Evolutionary conservation across 208 protist genomes (phyloP), one percentile per base, ranked within the genome.

Genomic region (Blechomonas ayalai): DNA sequence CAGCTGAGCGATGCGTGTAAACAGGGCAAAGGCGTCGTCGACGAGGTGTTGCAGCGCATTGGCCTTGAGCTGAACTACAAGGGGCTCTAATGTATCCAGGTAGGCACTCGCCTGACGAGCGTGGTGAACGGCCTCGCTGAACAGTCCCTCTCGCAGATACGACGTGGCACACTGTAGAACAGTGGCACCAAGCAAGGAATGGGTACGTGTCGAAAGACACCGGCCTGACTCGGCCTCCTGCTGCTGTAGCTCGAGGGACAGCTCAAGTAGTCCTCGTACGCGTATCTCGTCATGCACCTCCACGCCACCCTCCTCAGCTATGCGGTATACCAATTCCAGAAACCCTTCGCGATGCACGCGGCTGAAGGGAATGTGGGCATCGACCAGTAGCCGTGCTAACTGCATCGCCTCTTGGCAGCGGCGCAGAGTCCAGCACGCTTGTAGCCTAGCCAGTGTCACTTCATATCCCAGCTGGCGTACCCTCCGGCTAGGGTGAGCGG

Each of bases 11-110:
- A 16, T 7, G 12, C 24, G 15, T 12, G 53, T 50, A 4, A 63
- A 16, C 3, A 13, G 5, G 6, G 38, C 4, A 7, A 61, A 25
- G 22, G 54, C 39, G 0, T 31, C 51, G 2, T 24, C 27, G 25
- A 5, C 19, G 15, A 52, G 27, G 12, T 38, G 52, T 20, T 38
- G 34, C 12, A 31, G 3, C 12, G 55, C 41, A 22, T 59, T 27
- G 0, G 61, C 59, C 5, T 45, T 32, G 10, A 72, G 31, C 18
- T 52, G 52, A 15, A 66, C 29, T 0, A 70, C 34, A 5, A 69
- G 34, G 0, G 67, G 54, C 53, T 81, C 72, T 8, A 61, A 13
- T 15, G 57, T 59, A 25, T 47, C 38, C 1, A 81, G 32, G n/a
- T 59, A 37, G 1, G 42, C 42, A 19, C 49, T 32, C 1, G 62